Conservation (phyloP, 441 rosid genomes). For the Flueggea neowawraea region DNA sequence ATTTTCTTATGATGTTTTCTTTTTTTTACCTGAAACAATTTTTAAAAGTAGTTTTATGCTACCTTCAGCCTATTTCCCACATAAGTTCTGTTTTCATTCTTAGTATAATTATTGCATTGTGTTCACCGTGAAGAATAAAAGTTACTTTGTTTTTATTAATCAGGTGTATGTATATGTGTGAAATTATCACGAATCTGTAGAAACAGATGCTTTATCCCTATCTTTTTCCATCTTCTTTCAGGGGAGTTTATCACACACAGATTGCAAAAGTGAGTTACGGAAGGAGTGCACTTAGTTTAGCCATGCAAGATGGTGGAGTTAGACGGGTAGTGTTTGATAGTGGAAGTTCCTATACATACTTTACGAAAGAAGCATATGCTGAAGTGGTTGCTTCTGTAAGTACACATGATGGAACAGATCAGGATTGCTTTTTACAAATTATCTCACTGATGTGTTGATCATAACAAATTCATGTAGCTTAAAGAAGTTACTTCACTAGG, state of each 20-base stretch:
- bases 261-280: slow-evolving; percentile 66
- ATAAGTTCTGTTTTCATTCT: no score
- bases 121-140: no score
- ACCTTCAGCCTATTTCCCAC: no score
- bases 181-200: no score
- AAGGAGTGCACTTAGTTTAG: slow-evolving; percentile 47
- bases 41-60: no score
- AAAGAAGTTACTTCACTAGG: slow-evolving; percentile 43
- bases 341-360: slow-evolving; percentile 94
- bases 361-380: slow-evolving; percentile 65
- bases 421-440: neutral
- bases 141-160: no score
- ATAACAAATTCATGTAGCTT: slow-evolving; percentile 42
- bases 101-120: no score
- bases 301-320: slow-evolving; percentile 28
- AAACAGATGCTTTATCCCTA: slow-evolving; percentile 2
- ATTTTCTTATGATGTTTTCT: neutral
- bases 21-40: slow-evolving; percentile 5
- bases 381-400: slow-evolving; percentile 74
- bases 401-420: slow-evolving; percentile 1
- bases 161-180: no score
- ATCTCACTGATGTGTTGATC: neutral
- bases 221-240: slow-evolving; percentile 21
- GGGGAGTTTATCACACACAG: slow-evolving; percentile 56
- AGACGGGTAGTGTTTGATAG: slow-evolving; percentile 63